These are phyloP conservation scores for Rubia tinctorum DNA, from an alignment of 305 asterid species.

Conservation along the genomic window DNA sequence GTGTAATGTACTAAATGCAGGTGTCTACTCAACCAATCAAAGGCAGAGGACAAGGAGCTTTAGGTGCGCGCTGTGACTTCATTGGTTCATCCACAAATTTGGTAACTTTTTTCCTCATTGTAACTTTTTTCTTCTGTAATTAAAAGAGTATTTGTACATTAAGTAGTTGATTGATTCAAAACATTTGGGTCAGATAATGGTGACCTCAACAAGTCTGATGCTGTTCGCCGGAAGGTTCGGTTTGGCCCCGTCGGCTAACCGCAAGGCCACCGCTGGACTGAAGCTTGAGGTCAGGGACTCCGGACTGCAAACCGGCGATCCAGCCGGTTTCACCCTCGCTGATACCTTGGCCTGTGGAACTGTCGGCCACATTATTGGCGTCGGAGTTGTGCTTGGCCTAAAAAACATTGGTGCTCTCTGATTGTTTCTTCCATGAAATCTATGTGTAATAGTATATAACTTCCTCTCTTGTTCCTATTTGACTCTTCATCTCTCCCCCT, in stretches of 20 bases:
- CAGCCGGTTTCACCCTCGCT: constrained; percentile 94
- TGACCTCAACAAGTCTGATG: constrained; percentile 81
- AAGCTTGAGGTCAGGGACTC: constrained; percentile 80
- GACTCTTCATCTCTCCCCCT: neutral
- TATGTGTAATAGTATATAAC: neutral
- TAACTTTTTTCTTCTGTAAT: too few relatives aligned
- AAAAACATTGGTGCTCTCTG: constrained; percentile 67
- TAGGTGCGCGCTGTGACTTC: constrained; percentile 85
- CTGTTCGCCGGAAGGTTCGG: constrained; percentile 92
- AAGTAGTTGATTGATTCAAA: neutral
- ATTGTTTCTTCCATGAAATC: constrained; percentile 6
- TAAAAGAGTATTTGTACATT: too few relatives aligned
- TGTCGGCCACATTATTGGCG: constrained; percentile 92
- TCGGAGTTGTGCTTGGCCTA: constrained; percentile 96
- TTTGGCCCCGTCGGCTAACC: constrained; percentile 94
- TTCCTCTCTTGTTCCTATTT: neutral
- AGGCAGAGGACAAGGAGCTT: constrained; percentile 54
- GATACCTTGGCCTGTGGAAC: constrained; percentile 89
- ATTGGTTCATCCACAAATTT: constrained; percentile 84
- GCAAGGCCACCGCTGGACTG: constrained; percentile 84
- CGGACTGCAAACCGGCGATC: constrained; percentile 93
- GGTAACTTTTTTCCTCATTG: constrained; percentile 30
- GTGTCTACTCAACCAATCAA: constrained; percentile 41
- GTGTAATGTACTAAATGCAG: constrained; percentile 22
- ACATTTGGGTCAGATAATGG: constrained; percentile 56